Evolutionary conservation across 805 yeast genomes (phyloP).

Genomic region (Zygosaccharomyces rouxii): DNA sequence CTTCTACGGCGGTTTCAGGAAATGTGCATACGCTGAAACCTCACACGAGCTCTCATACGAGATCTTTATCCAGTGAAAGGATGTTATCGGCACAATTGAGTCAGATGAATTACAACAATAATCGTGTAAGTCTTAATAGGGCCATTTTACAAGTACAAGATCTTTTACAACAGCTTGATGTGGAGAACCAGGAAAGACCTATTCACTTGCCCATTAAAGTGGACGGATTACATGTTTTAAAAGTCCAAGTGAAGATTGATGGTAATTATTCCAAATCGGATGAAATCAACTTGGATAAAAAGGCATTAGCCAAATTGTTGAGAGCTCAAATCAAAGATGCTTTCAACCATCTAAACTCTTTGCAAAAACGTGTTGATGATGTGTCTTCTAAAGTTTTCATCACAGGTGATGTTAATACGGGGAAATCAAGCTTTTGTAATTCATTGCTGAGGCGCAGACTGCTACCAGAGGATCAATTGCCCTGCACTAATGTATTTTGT

Average conservation of each 20-base stretch:
- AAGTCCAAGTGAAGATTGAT: slow-evolving; percentile 27
- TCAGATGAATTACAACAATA: slow-evolving; percentile 74
- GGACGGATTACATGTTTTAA: slow-evolving; percentile 26
- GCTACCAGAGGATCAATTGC: slow-evolving; percentile 95
- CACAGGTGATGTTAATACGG: slow-evolving; percentile 96
- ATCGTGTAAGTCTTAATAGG: slow-evolving; percentile 59
- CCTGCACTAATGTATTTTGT: slow-evolving; percentile 93
- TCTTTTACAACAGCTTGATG: slow-evolving; percentile 46
- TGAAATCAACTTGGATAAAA: slow-evolving; percentile 56
- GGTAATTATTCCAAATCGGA: slow-evolving; percentile 29
- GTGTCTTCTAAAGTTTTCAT: slow-evolving; percentile 90
- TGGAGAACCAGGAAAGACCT: slow-evolving; percentile 57
- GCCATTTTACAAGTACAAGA: slow-evolving; percentile 52
- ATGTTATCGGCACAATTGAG: slow-evolving; percentile 43
- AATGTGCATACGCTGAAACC: slow-evolving; percentile 11
- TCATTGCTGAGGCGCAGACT: slow-evolving; percentile 72
- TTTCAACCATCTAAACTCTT: slow-evolving; percentile 59
- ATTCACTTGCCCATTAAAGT: slow-evolving; percentile 54
- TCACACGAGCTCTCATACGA: slow-evolving; percentile 1
- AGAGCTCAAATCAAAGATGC: slow-evolving; percentile 64
- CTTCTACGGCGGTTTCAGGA: slow-evolving; percentile 12
- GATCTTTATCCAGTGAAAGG: slow-evolving; percentile 21
- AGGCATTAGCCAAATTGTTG: slow-evolving; percentile 63
- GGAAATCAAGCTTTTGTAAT: slow-evolving; percentile 93
- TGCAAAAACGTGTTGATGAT: slow-evolving; percentile 83